Evolutionary conservation across 352 stramenopile species (phyloP).

Genomic region (Phytopythium kandeliae): DNA sequence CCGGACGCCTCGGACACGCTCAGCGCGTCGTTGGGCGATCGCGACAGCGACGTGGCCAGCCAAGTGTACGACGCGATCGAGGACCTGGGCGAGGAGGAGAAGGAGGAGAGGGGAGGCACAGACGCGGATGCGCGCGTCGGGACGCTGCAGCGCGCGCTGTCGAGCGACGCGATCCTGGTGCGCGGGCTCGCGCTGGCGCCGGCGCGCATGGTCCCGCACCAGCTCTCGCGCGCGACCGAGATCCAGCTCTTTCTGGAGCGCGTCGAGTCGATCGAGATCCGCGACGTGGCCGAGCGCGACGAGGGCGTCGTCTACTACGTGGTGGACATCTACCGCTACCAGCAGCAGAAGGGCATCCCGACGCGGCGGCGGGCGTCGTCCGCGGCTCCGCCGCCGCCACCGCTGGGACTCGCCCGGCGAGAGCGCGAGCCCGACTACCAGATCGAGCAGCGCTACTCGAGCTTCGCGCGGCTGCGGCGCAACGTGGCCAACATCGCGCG

Average conservation of each 20-base stretch:
- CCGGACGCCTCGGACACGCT: no score
- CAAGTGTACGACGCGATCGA: conserved; percentile 58
- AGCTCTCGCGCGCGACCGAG: conserved; percentile 46
- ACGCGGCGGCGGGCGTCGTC: conserved; percentile 16
- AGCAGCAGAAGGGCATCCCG: conserved; percentile 37
- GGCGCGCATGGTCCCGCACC: conserved; percentile 36
- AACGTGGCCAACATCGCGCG: conserved; percentile 36
- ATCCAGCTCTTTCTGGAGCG: conserved; percentile 48
- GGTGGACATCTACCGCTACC: conserved; percentile 52
- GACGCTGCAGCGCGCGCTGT: conserved; percentile 8
- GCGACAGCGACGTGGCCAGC: conserved; percentile 22
- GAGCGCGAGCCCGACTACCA: conserved; percentile 1
- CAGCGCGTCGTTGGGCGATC: no score
- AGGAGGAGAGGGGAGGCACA: no score
- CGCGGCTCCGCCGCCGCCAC: background rate
- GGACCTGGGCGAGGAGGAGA: conserved; percentile 55
- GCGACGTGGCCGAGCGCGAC: conserved; percentile 36
- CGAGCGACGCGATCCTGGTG: conserved; percentile 18
- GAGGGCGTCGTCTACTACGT: conserved; percentile 52
- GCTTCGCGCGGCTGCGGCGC: conserved; percentile 22
- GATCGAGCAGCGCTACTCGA: conserved; percentile 52
- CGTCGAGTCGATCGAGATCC: conserved; percentile 57
- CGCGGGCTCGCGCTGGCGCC: conserved; percentile 39
- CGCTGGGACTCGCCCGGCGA: background rate
- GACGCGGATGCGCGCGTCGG: conserved; percentile 28